These are phyloP conservation scores for Fusarium sp. DNA, from an alignment of 2,329 filamentous ascomycete genomes.

Conservation along the genomic window DNA sequence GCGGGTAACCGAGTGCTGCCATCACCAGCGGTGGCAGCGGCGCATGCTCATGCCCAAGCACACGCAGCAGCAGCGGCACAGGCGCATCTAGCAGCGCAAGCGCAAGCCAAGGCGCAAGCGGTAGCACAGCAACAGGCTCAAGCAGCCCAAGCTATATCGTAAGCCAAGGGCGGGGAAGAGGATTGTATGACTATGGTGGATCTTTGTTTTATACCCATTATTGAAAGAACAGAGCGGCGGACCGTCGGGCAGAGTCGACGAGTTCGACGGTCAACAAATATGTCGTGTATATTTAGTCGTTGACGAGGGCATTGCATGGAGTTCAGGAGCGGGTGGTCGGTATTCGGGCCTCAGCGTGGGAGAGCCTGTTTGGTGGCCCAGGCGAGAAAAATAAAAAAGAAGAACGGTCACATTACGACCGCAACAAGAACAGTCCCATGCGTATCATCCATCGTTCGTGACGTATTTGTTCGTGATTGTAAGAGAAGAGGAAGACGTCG, in stretches of 20 bases:
- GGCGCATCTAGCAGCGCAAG: slow-evolving; percentile 45
- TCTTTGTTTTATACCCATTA: slow-evolving; percentile 48
- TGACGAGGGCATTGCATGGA: slow-evolving; percentile 53
- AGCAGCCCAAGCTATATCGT: slow-evolving; percentile 37
- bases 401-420: slow-evolving; percentile 36
- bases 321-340: slow-evolving; percentile 50
- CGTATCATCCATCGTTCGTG: slow-evolving; percentile 1
- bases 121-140: slow-evolving; percentile 38
- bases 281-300: slow-evolving; percentile 44
- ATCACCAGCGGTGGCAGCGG: slow-evolving; percentile 42
- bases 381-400: slow-evolving; percentile 43
- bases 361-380: slow-evolving; percentile 42
- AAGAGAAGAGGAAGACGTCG: neutral
- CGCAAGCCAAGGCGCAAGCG: slow-evolving; percentile 40
- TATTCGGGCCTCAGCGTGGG: slow-evolving; percentile 45
- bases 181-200: slow-evolving; percentile 45
- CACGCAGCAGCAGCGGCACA: slow-evolving; percentile 48
- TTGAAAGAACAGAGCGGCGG: slow-evolving; percentile 27
- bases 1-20: slow-evolving; percentile 45
- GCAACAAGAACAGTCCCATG: slow-evolving; percentile 11
- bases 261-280: neutral
- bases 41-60: slow-evolving; percentile 46
- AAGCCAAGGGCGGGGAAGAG: slow-evolving; percentile 4
- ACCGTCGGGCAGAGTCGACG: slow-evolving; percentile 21
- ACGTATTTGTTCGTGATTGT: neutral